phyloP scores from a whole-genome alignment of 306 rosid species.

The Fragaria ananassa region DNA sequence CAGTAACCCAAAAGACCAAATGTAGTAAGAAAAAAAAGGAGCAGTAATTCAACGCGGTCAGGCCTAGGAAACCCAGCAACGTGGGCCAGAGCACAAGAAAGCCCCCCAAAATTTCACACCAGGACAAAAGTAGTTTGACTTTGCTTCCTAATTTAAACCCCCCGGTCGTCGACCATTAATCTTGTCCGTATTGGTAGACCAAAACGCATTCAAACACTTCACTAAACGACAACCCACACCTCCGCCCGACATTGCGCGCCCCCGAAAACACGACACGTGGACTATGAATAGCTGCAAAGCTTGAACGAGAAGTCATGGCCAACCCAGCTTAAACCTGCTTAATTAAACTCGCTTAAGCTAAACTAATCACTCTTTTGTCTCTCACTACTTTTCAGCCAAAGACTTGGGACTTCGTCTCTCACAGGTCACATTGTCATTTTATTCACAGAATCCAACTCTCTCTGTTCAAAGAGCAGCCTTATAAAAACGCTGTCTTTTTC shows the following conservation, averaged over 20 bases:
- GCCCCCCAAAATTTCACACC: background rate
- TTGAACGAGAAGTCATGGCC: conserved; percentile 32
- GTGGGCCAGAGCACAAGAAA: background rate
- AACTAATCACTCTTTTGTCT: conserved; percentile 3
- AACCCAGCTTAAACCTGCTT: background rate
- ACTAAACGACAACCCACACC: conserved; percentile 43
- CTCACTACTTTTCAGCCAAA: conserved; percentile 4
- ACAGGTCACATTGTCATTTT: background rate
- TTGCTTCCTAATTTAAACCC: background rate
- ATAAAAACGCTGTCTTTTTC: conserved; percentile 9
- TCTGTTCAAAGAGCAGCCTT: background rate
- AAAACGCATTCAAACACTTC: conserved; percentile 4
- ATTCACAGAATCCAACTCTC: conserved; percentile 16
- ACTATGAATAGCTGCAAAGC: conserved; percentile 23
- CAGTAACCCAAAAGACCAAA: background rate
- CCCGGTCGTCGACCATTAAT: background rate
- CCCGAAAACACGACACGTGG: conserved; percentile 23
- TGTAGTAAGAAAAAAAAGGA: background rate
- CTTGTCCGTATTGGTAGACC: conserved; percentile 10
- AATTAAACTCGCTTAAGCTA: conserved; percentile 6
- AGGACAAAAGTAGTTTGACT: conserved; percentile 16
- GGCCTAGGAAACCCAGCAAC: background rate
- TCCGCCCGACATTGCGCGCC: conserved; percentile 18
- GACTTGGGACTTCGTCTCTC: conserved; percentile 16
- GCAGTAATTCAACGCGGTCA: conserved; percentile 5